These are phyloP conservation scores for Suillus subalutaceus DNA, from an alignment of 768 basidiomycete species.

Conservation along the genomic window DNA sequence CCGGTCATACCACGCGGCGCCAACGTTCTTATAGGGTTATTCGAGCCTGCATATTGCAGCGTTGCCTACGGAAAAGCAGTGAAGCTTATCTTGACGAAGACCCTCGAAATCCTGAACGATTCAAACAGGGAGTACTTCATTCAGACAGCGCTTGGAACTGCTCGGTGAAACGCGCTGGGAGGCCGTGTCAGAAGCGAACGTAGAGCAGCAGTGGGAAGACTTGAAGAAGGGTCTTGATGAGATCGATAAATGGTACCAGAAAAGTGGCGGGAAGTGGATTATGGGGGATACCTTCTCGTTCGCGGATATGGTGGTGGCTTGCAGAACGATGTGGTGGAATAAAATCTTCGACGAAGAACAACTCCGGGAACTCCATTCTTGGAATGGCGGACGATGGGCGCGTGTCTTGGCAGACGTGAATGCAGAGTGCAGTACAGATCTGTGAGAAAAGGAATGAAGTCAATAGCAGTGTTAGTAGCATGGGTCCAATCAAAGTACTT, in stretches of 20 bases:
- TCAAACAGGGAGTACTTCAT: conserved; percentile 11
- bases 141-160: conserved; percentile 2
- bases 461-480: not conserved
- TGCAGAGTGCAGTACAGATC: conserved; percentile 3
- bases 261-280: conserved; percentile 13
- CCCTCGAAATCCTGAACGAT: conserved; percentile 2
- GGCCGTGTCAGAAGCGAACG: not conserved
- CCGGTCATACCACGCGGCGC: conserved; percentile 3
- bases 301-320: conserved; percentile 11
- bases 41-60: conserved; percentile 1
- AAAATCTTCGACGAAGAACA: conserved; percentile 8
- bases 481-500: not conserved
- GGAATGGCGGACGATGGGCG: conserved; percentile 11
- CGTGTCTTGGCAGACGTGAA: conserved; percentile 3
- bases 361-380: conserved; percentile 7
- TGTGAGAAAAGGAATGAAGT: not conserved
- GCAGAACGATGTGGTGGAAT: conserved; percentile 9
- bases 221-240: conserved; percentile 7
- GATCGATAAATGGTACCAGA: conserved; percentile 10
- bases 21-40: conserved; percentile 2
- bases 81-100: conserved; percentile 3
- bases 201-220: conserved; percentile 3
- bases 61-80: conserved; percentile 7
- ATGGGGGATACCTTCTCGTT: conserved; percentile 10
- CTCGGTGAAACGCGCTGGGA: conserved; percentile 4